phyloP scores from a whole-genome alignment of 2,329 filamentous ascomycete genomes.

The Curvularia verruculosa region DNA sequence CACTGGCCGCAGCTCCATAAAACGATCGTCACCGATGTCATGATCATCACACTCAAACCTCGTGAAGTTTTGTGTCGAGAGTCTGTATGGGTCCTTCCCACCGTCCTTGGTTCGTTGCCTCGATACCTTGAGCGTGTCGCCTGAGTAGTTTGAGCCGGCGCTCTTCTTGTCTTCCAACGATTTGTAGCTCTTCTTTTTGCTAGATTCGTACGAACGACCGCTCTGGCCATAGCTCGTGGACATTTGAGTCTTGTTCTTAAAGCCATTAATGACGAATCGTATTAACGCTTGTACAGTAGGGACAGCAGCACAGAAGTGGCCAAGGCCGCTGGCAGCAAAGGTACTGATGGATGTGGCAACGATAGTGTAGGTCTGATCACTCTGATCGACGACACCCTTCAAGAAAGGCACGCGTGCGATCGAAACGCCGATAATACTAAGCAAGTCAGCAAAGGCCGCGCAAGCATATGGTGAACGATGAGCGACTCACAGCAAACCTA shows the following conservation, averaged over 20 bases:
- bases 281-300: conserved; percentile 4
- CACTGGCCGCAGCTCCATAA: not conserved
- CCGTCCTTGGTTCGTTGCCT: not conserved
- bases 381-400: conserved; percentile 5
- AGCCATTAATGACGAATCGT: conserved; percentile 3
- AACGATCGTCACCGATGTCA: not conserved
- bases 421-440: not conserved
- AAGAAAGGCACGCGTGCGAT: conserved; percentile 8
- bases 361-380: conserved; percentile 9
- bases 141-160: not conserved
- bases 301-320: conserved; percentile 7
- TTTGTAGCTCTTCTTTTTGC: conserved; percentile 6
- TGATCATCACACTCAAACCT: not conserved
- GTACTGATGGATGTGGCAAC: conserved; percentile 5
- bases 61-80: not conserved
- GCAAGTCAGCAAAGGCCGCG: not conserved
- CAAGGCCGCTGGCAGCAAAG: conserved; percentile 5
- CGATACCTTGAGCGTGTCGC: not conserved
- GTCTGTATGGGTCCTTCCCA: not conserved
- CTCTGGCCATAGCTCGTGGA: not conserved
- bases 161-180: conserved; percentile 6
- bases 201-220: not conserved
- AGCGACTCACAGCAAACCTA: conserved; percentile 2
- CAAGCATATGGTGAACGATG: not conserved
- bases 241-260: conserved; percentile 1